A percentile compares a stretch with the other conserved stretches of the same genome.
phyloP scores from a whole-genome alignment of 805 yeast species.

The Candida michaelii region DNA sequence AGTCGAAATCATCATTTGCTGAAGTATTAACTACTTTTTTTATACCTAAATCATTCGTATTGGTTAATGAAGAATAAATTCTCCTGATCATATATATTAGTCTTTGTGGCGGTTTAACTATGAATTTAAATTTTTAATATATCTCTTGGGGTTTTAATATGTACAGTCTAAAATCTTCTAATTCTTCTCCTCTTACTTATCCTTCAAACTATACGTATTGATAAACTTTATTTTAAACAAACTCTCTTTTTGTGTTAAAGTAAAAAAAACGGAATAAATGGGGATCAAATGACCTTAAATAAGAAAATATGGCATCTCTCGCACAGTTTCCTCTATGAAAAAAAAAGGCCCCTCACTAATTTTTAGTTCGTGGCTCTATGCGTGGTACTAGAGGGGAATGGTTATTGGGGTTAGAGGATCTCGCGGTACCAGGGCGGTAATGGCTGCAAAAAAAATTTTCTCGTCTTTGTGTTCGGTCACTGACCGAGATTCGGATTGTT shows the following conservation, averaged over 20 bases:
- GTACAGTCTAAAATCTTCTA: too few relatives aligned
- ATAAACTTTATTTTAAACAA: neutral
- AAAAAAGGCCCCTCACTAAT: neutral
- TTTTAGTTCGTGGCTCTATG: neutral
- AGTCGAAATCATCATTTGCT: neutral
- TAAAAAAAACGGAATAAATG: constrained; percentile 1
- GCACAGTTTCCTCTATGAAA: constrained; percentile 2
- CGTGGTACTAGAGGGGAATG: neutral
- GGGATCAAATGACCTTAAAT: constrained; percentile 6
- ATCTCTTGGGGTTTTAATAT: too few relatives aligned
- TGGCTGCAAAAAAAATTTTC: constrained; percentile 4
- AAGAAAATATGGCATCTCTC: constrained; percentile 7
- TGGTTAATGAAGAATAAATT: constrained; percentile 7
- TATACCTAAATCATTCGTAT: constrained; percentile 2
- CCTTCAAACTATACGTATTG: neutral
- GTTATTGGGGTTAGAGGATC: neutral
- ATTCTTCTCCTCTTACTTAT: neutral
- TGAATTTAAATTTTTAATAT: too few relatives aligned
- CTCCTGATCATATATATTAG: constrained; percentile 8
- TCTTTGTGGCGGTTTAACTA: neutral
- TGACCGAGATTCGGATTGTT: constrained; percentile 5
- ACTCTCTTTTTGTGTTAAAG: neutral
- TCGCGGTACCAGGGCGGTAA: neutral
- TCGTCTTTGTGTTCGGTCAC: neutral
- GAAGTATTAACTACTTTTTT: neutral